Conservation (phyloP, 2,329 filamentous ascomycete genomes). For the Penicillium vulpinum region DNA sequence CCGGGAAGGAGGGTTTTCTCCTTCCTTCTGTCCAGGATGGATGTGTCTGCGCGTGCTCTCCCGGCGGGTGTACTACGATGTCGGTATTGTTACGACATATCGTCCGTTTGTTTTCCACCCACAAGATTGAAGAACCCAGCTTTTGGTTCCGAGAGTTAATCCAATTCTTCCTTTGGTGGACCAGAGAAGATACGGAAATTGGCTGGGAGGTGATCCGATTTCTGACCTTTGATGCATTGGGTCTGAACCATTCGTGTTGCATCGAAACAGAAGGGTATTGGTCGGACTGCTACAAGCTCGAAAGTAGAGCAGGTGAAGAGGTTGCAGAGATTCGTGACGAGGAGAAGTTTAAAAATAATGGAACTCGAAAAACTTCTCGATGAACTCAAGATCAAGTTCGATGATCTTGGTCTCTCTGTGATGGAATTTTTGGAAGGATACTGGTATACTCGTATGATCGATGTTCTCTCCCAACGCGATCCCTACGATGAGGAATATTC, state of each 20-base stretch:
- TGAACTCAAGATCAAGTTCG: neutral
- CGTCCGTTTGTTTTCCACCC: accelerated
- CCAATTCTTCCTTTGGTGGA: neutral
- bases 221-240: constrained; percentile 7
- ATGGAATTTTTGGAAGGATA: constrained; percentile 2
- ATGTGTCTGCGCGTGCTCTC: constrained; percentile 5
- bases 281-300: too few species aligned
- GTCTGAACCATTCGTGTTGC: constrained; percentile 6
- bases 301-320: neutral
- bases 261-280: too few species aligned
- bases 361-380: constrained; percentile 1
- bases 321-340: constrained; percentile 1
- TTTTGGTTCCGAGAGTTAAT: neutral
- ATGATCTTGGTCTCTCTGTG: neutral
- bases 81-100: neutral
- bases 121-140: neutral
- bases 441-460: constrained; percentile 3
- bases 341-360: neutral
- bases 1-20: neutral
- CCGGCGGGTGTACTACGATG: constrained; percentile 1
- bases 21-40: neutral
- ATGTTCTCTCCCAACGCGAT: neutral
- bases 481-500: neutral
- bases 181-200: neutral
- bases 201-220: neutral